These are phyloP conservation scores for Rosa hybrid DNA, from an alignment of 331 rosid genomes.

Conservation along the genomic window DNA sequence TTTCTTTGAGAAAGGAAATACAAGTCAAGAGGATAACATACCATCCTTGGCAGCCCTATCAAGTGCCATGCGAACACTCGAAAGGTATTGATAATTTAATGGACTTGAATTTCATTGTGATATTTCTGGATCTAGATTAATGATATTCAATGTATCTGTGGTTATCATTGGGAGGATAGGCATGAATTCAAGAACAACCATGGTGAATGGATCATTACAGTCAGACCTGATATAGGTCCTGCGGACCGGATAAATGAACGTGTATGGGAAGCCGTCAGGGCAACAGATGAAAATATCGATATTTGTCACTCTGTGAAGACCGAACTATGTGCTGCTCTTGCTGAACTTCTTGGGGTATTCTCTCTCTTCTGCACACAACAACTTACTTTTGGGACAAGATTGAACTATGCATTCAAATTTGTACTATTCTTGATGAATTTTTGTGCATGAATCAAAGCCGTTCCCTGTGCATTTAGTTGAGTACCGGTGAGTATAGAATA, in stretches of 20 bases:
- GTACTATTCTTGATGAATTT: background rate
- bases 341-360: conserved; percentile 82
- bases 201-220: conserved; percentile 65
- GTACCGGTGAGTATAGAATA: background rate
- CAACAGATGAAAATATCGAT: conserved; percentile 54
- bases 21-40: conserved; percentile 50
- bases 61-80: conserved; percentile 63
- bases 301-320: conserved; percentile 47
- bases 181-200: conserved; percentile 84
- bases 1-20: conserved; percentile 46
- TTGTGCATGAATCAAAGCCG: background rate
- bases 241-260: conserved; percentile 63
- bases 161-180: conserved; percentile 38
- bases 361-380: conserved; percentile 19
- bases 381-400: background rate
- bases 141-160: conserved; percentile 12
- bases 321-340: conserved; percentile 65
- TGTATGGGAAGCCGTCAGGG: conserved; percentile 48
- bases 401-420: background rate
- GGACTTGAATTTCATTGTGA: conserved; percentile 12
- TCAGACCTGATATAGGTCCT: conserved; percentile 83
- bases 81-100: conserved; percentile 47
- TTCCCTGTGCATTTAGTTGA: background rate
- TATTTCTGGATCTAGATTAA: conserved; percentile 19
- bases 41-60: conserved; percentile 86